These are phyloP conservation scores for Xylariaceae sp. DNA, from an alignment of 2,329 filamentous ascomycete genomes.

Conservation along the genomic window DNA sequence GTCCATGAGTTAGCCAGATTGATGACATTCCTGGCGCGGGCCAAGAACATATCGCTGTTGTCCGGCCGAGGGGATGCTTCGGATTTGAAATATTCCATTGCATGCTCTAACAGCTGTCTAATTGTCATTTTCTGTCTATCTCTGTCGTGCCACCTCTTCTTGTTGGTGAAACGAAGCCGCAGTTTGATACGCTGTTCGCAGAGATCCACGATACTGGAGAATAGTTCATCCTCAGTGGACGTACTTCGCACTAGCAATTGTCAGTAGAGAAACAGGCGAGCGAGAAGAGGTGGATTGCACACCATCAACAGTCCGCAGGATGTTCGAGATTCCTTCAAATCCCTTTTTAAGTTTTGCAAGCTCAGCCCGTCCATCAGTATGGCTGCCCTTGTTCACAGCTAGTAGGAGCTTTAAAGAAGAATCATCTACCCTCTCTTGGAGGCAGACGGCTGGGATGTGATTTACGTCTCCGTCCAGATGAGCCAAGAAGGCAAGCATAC, in stretches of 20 bases:
- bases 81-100: not conserved
- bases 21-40: not conserved
- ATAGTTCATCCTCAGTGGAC: not conserved
- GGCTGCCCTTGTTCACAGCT: not conserved
- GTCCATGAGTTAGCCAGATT: not conserved
- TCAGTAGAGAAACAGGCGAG: no score
- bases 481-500: not conserved
- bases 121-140: not conserved
- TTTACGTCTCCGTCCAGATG: not conserved
- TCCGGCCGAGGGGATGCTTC: not conserved
- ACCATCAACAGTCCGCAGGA: not conserved
- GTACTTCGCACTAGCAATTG: not conserved
- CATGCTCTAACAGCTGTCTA: not conserved
- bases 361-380: not conserved
- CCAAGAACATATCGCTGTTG: not conserved
- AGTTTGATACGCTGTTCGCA: not conserved
- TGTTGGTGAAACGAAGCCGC: not conserved
- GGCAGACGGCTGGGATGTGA: not conserved
- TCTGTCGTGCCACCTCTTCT: not conserved
- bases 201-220: not conserved
- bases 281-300: not conserved
- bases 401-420: not conserved
- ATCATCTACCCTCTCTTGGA: not conserved
- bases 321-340: not conserved
- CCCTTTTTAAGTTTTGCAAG: not conserved